Base-by-base conservation (phyloP, 2,329 filamentous ascomycete genomes). In the Diaporthe sp. region DNA sequence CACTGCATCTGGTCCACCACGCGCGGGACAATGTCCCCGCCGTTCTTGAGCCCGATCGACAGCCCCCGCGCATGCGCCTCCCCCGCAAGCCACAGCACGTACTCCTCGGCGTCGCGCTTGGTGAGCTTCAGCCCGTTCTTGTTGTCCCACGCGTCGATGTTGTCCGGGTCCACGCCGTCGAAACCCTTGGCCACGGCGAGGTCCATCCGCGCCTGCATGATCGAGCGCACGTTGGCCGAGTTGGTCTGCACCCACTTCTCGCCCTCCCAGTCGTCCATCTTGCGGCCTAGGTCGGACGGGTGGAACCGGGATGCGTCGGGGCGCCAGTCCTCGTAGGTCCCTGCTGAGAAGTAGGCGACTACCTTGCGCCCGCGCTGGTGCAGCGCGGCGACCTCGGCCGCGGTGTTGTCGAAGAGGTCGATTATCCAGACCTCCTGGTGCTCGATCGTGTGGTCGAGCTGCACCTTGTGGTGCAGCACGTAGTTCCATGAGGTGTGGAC, bases 331-430 rank as follows among this genome's bases (percentile, higher is more conserved):
- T 92, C 90, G 75, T 86, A 91, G n/a, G 86, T 89, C 0, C 90
- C 90, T 0, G 88, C 90, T 15, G 87, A 89, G 82, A 92, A 92
- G 79, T 92, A 92, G 82, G 90, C 92, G 70, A 92, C 89, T 7
- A 91, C 89, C 73, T 87, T 90, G 77, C 88, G 86, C 17, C 85
- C 85, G 42, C 85, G 78, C 3, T 76, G 75, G 50, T 91, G 87
- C 13, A 92, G 82, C 2, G 80, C 79, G 1, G 81, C 75, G 58
- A 91, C 88, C 0, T 64, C 69, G 6, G 83, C 45, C 33, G 40
- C 28, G 47, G 71, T 66, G 28, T 73, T 77, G 74, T 76, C 74
- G 68, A 76, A 76, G 8, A 76, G 72, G 47, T 76, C 74, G 52
- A 76, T 45, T 10, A 76, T 76, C 74, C 74, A 76, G 35, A 76